Evolutionary conservation across 164 flowering plant species (phyloP).

Genomic region (Buxus sempervirens): DNA sequence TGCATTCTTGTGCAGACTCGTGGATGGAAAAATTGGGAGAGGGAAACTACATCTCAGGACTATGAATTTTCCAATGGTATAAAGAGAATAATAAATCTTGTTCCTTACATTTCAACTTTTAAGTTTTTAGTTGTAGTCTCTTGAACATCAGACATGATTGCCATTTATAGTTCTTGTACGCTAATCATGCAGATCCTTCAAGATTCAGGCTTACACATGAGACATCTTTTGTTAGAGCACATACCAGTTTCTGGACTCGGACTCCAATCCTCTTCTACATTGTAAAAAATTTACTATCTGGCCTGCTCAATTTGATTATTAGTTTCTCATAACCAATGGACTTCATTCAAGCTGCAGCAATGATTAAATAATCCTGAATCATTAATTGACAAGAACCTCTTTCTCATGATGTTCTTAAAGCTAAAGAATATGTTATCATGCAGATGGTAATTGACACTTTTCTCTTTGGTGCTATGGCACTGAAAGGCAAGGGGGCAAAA

Average conservation of each 20-base stretch:
- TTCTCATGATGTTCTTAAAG: not conserved
- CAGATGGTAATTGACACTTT: too few relatives aligned
- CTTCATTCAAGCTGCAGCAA: not conserved
- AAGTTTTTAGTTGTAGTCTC: conserved; percentile 3
- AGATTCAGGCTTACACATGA: conserved; percentile 95
- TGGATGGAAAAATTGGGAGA: conserved; percentile 92
- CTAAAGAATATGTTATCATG: too few relatives aligned
- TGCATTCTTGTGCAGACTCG: conserved; percentile 58
- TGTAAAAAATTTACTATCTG: conserved; percentile 34
- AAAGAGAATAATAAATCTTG: not conserved
- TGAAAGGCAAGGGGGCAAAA: too few relatives aligned
- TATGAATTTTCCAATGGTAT: conserved; percentile 84
- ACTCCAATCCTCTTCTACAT: conserved; percentile 62
- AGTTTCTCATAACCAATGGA: not conserved
- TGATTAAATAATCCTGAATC: not conserved
- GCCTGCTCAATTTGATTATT: not conserved
- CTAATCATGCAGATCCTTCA: conserved; percentile 66
- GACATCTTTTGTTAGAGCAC: conserved; percentile 92
- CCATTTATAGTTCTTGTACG: not conserved
- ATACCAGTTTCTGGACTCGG: conserved; percentile 70
- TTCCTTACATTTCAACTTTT: not conserved
- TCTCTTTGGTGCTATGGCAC: too few relatives aligned
- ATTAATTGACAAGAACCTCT: not conserved
- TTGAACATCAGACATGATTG: not conserved
- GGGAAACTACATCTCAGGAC: conserved; percentile 54